Evolutionary conservation across 2,329 filamentous ascomycete species (phyloP).

Genomic region (Colletotrichum somersetense): DNA sequence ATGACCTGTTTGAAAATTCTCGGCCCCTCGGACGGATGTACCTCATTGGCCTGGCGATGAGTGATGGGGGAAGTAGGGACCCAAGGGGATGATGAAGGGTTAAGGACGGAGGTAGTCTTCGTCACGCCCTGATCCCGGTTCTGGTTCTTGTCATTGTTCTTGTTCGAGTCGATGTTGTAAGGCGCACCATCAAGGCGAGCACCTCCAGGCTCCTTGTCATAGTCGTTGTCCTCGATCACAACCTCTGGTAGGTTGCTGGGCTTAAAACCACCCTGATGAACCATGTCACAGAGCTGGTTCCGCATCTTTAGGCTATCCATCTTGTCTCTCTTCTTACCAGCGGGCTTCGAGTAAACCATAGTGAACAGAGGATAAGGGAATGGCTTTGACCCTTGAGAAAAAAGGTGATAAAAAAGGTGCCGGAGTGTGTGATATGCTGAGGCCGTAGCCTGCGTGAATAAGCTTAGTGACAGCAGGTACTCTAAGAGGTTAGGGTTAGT

Average conservation of each 20-base stretch:
- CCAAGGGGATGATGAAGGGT: slow-evolving; percentile 38
- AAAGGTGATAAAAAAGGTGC: slow-evolving; percentile 3
- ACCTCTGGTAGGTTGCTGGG: slow-evolving; percentile 10
- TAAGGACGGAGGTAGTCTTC: slow-evolving; percentile 27
- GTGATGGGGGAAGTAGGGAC: slow-evolving; percentile 13
- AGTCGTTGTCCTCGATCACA: slow-evolving; percentile 20
- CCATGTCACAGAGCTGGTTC: slow-evolving; percentile 12
- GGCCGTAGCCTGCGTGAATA: neutral
- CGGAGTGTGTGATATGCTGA: neutral
- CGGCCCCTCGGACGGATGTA: neutral
- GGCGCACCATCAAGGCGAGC: slow-evolving; percentile 18
- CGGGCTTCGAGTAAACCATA: slow-evolving; percentile 18
- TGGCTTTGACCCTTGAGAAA: neutral
- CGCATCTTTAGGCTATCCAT: slow-evolving; percentile 15
- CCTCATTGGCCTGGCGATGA: neutral
- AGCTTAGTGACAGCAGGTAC: neutral
- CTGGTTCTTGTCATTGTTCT: slow-evolving; percentile 3
- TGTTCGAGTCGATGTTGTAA: slow-evolving; percentile 2
- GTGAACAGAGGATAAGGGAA: neutral
- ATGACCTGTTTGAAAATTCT: neutral
- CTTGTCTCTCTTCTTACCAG: slow-evolving; percentile 9
- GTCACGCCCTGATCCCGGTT: neutral
- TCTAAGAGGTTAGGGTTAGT: neutral
- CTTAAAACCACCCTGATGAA: slow-evolving; percentile 5
- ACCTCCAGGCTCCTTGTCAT: slow-evolving; percentile 35